Conservation (phyloP, 257 asterid species). For the Solanum clarkiae region DNA sequence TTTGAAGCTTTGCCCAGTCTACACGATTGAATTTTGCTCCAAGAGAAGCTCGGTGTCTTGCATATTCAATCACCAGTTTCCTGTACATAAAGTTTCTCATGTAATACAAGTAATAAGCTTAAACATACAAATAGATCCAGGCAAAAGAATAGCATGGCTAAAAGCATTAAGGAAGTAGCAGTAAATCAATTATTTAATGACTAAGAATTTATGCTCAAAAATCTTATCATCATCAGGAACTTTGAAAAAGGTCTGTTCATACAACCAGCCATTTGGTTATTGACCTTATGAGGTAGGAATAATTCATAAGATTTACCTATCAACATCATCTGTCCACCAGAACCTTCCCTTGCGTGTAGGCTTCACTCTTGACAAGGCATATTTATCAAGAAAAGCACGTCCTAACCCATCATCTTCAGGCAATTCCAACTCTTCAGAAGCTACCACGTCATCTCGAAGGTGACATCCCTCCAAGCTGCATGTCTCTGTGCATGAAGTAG, state of each 20-base stretch:
- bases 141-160: neutral
- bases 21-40: constrained; percentile 75
- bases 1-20: constrained; percentile 56
- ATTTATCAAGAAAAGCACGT: constrained; percentile 28
- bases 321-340: constrained; percentile 82
- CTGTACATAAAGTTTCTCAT: constrained; percentile 20
- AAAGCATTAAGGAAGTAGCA: neutral
- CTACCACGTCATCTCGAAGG: constrained; percentile 16
- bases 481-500: constrained; percentile 23
- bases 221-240: neutral
- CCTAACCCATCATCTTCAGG: constrained; percentile 32
- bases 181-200: neutral
- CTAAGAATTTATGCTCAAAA: neutral
- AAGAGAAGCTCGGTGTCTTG: constrained; percentile 63
- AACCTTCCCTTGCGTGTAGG: constrained; percentile 44
- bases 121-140: neutral
- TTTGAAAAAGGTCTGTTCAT: neutral
- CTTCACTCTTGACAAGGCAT: constrained; percentile 44
- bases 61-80: constrained; percentile 71
- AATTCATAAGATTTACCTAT: constrained; percentile 44
- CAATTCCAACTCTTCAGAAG: constrained; percentile 23
- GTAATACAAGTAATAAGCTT: neutral
- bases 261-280: constrained; percentile 2
- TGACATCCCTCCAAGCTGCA: constrained; percentile 15
- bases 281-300: neutral